Percentiles rank a stretch among this genome's conserved stretches.
These are phyloP conservation scores for Phytophthora pluvialis DNA, from an alignment of 352 stramenopile genomes.

Conservation along the genomic window DNA sequence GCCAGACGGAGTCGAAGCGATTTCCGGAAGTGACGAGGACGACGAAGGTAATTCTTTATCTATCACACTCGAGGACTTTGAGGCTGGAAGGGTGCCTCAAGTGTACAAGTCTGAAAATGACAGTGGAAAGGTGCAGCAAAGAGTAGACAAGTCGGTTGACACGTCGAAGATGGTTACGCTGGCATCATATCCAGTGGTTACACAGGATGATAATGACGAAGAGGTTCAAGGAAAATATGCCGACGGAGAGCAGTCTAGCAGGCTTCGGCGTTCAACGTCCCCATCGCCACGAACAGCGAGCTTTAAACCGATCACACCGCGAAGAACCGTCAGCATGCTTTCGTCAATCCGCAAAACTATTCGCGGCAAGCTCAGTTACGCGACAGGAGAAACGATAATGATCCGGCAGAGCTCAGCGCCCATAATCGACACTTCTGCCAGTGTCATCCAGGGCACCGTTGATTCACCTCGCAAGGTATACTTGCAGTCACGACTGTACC, in stretches of 20 bases:
- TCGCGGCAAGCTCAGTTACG: conserved; percentile 44
- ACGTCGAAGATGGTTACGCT: conserved; percentile 28
- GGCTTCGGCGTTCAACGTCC: conserved; percentile 27
- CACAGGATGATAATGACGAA: conserved; percentile 8
- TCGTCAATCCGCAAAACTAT: conserved; percentile 51
- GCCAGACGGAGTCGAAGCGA: conserved; percentile 28
- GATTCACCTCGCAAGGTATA: conserved; percentile 27
- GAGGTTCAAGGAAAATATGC: conserved; percentile 5
- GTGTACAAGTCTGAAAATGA: conserved; percentile 1
- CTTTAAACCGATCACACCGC: conserved; percentile 27
- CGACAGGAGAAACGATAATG: conserved; percentile 21
- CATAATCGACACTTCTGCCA: conserved; percentile 15
- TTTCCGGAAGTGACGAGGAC: conserved; percentile 40
- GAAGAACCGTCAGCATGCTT: conserved; percentile 45
- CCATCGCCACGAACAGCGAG: conserved; percentile 26
- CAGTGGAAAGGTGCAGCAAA: conserved; percentile 2
- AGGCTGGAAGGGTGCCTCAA: conserved; percentile 42
- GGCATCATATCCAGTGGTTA: conserved; percentile 39
- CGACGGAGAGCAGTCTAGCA: conserved; percentile 19
- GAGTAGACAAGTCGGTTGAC: not conserved
- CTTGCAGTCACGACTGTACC: not conserved
- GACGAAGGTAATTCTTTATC: conserved; percentile 34
- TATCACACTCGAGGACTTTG: conserved; percentile 74
- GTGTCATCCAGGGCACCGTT: not conserved
- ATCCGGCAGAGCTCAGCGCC: conserved; percentile 36